Evolutionary conservation across 331 rosid species (phyloP).

Genomic region (Spiraea crenata): DNA sequence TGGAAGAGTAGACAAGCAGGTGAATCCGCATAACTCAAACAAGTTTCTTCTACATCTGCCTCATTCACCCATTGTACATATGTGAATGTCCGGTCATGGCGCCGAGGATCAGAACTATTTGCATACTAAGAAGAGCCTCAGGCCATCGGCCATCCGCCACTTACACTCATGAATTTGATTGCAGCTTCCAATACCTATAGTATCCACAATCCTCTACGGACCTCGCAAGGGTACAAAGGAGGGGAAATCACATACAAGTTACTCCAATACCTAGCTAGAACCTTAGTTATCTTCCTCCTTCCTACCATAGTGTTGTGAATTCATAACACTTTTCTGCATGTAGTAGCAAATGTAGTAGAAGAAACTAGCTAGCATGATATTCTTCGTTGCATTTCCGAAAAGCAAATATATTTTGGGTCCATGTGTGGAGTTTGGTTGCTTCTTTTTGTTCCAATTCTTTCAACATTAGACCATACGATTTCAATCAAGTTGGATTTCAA

Average conservation of each 20-base stretch:
- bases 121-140: neutral
- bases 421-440: neutral
- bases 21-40: constrained; percentile 27
- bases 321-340: neutral
- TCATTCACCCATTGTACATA: constrained; percentile 16
- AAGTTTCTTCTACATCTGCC: neutral
- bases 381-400: neutral
- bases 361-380: neutral
- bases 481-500: too few relatives aligned
- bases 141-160: constrained; percentile 25
- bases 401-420: neutral
- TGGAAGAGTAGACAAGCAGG: constrained; percentile 51
- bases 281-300: neutral
- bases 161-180: constrained; percentile 10
- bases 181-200: neutral
- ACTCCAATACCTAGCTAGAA: neutral
- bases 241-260: neutral
- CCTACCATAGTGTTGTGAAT: constrained; percentile 4
- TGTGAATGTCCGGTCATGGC: constrained; percentile 5
- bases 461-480: neutral
- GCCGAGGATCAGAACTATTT: neutral
- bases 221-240: neutral
- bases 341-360: neutral
- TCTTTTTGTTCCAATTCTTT: neutral
- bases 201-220: neutral